A percentile compares a stretch with the other conserved stretches of the same genome.
Conservation (phyloP, 495 filamentous ascomycete genomes). For the Parathielavia hyrcaniae region DNA sequence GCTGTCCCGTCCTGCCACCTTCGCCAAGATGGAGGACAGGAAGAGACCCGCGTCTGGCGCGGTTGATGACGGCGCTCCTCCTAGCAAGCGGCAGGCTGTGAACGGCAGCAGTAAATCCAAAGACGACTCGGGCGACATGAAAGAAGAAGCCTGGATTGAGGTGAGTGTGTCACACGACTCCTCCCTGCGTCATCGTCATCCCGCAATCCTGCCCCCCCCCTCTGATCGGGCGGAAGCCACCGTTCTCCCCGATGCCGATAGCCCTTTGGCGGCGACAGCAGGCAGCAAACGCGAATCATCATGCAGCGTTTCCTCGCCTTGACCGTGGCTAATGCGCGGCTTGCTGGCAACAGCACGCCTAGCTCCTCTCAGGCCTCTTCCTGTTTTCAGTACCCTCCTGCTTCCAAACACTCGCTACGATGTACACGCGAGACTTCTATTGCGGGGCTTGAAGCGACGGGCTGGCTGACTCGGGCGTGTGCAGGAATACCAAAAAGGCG, state of each 20-base stretch:
- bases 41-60: constrained; percentile 75
- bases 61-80: constrained; percentile 72
- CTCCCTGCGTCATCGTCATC: constrained; percentile 21
- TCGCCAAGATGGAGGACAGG: constrained; percentile 94
- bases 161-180: constrained; percentile 53
- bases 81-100: constrained; percentile 76
- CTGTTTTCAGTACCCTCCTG: constrained; percentile 24
- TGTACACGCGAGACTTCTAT: constrained; percentile 27
- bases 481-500: constrained; percentile 94
- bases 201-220: constrained; percentile 9
- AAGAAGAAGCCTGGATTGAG: constrained; percentile 73
- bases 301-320: constrained; percentile 30
- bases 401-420: constrained; percentile 25
- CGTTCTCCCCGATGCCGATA: constrained; percentile 15
- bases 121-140: constrained; percentile 67
- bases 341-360: constrained; percentile 41
- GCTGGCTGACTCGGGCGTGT: constrained; percentile 31
- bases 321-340: constrained; percentile 46
- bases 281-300: constrained; percentile 26
- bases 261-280: constrained; percentile 11
- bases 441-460: constrained; percentile 22
- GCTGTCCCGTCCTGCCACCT: constrained; percentile 57
- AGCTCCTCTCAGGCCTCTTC: constrained; percentile 27
- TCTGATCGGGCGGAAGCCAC: constrained; percentile 5
- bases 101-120: constrained; percentile 70